Conservation (phyloP, 2,329 filamentous ascomycete genomes). For the Colletotrichum gigasporum region DNA sequence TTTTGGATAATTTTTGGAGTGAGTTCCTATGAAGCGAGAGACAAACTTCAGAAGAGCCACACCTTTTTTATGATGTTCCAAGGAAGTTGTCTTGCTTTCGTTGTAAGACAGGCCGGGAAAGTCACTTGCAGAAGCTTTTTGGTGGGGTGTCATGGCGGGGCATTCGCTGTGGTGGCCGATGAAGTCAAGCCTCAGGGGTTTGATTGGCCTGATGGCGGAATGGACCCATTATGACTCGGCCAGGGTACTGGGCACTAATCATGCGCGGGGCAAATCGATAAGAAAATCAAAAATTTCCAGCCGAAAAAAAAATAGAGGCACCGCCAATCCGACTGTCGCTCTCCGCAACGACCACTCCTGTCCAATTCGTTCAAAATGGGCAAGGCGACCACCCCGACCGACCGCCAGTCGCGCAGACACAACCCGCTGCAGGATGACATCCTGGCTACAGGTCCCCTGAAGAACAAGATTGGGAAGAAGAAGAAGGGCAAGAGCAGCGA, state of each 20-base stretch:
- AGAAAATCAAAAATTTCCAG: slow-evolving; percentile 38
- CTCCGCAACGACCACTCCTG: slow-evolving; percentile 14
- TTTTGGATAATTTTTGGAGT: slow-evolving; percentile 45
- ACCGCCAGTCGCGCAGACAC: slow-evolving; percentile 74
- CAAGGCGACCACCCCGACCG: slow-evolving; percentile 73
- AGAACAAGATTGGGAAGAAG: slow-evolving; percentile 78
- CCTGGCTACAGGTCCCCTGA: slow-evolving; percentile 72
- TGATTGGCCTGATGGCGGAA: slow-evolving; percentile 17
- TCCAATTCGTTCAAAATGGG: slow-evolving; percentile 68
- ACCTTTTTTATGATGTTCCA: slow-evolving; percentile 11
- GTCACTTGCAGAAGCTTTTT: slow-evolving; percentile 33
- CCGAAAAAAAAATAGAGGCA: slow-evolving; percentile 18
- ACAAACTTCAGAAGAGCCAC: background rate
- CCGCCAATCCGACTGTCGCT: slow-evolving; percentile 13
- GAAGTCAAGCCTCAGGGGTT: slow-evolving; percentile 18
- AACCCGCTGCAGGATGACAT: slow-evolving; percentile 93
- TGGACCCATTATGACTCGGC: slow-evolving; percentile 4
- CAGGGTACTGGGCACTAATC: slow-evolving; percentile 32
- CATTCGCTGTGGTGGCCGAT: slow-evolving; percentile 27
- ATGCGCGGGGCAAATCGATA: slow-evolving; percentile 43
- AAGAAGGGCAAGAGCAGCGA: slow-evolving; percentile 73
- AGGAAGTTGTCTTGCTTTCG: slow-evolving; percentile 17
- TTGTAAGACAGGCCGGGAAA: slow-evolving; percentile 27
- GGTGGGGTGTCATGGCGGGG: slow-evolving; percentile 32
- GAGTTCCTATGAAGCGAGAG: background rate